Base-by-base conservation (phyloP, 2,329 filamentous ascomycete genomes). In the Diaporthe citrichinensis region DNA sequence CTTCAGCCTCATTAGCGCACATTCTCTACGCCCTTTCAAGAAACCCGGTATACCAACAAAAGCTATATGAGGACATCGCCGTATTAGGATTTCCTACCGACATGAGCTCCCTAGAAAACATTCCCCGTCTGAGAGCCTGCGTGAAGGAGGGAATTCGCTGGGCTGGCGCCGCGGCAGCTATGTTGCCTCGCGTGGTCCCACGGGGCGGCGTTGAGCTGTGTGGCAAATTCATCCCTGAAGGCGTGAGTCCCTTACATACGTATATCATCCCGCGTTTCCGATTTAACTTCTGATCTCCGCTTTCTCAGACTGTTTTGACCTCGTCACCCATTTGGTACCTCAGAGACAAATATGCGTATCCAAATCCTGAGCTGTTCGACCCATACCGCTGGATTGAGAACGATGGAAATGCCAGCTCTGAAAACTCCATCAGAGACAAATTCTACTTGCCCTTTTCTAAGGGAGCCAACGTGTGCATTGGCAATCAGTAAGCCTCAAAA, bases 241-340 rank as follows among this genome's bases (percentile, higher is more conserved):
- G 78, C 1, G 80, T 80, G 73, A 62, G 78, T 72, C 1, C 25
- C 25, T 25, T 8, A 20, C 12, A 17, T 9, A n/a, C 55, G 4
- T 17, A 39, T 28, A 8, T 12, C 20, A 6, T n/a, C 25, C 7
- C 39, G 23, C 8, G 3, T 12, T 20, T 55, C 28, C 7, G 14
- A 4, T 17, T 17, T 6, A 28, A 1, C 25, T 28, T n/a, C 53
- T 72, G 2, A 72, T 44, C 4, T 6, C 9, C 39, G 23, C 14
- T 0, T 10, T 17, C 15, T 15, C 31, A 81, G 79, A 81, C 79
- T 20, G 74, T 80, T 1, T 72, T 82, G 15, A 81, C 78, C 6
- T 81, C 80, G 2, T 82, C 80, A 0, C 81, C 80, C 9, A 80
- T 81, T 23, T 82, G 80, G 81, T 82, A 82, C 34, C 75, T 81